These are phyloP conservation scores for Mycosarcoma maydis DNA, from an alignment of 1,284 basidiomycete species.

Conservation along the genomic window DNA sequence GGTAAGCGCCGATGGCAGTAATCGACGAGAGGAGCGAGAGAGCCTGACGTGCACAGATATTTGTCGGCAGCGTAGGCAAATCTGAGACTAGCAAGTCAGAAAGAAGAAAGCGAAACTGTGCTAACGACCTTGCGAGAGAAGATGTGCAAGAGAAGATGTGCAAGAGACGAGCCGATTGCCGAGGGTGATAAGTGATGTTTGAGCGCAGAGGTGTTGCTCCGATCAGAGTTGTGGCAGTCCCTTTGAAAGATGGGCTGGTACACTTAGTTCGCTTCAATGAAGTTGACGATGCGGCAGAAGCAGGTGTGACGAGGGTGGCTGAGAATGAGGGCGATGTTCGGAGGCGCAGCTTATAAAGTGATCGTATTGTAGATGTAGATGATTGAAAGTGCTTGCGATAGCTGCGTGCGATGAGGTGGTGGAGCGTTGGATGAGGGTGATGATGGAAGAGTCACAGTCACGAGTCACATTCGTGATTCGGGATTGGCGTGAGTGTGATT, in stretches of 20 bases:
- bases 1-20: not conserved
- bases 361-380: not conserved
- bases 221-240: not conserved
- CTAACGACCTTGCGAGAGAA: constrained; percentile 6
- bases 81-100: not conserved
- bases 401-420: constrained; percentile 5
- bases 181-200: not conserved
- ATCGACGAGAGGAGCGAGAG: not conserved
- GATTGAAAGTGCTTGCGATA: too few species aligned
- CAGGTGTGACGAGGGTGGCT: too few species aligned
- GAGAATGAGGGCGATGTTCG: too few species aligned
- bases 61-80: constrained; percentile 36
- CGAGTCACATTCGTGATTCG: too few species aligned
- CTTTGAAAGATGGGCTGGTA: not conserved
- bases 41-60: constrained; percentile 40
- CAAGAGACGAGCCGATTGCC: too few species aligned
- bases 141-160: too few species aligned
- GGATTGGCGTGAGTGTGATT: too few species aligned
- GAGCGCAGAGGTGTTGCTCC: not conserved
- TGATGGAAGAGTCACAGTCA: constrained; percentile 1
- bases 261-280: too few species aligned
- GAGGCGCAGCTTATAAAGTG: not conserved
- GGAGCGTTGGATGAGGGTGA: constrained; percentile 3
- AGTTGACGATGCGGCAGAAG: too few species aligned
- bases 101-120: constrained; percentile 1